Evolutionary conservation across 2,329 filamentous ascomycete genomes (phyloP), one percentile per base, ranked within the genome.

Genomic region (Parastagonospora avenae): DNA sequence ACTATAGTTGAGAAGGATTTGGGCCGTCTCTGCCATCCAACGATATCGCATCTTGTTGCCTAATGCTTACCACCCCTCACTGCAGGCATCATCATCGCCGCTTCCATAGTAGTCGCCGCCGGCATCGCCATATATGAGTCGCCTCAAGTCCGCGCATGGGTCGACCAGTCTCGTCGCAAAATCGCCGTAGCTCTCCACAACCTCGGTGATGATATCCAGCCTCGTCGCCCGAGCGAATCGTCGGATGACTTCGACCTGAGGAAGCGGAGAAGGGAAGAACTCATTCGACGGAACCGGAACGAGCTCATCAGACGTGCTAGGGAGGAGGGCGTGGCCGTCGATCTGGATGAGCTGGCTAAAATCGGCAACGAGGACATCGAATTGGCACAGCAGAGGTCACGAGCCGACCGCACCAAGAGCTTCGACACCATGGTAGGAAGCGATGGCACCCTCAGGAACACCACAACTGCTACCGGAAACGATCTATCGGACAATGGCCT

Each of bases 51-150:
- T n/a, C 14, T 36, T 8, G 11, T n/a, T 14, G 9, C 33, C 33
- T 11, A 8, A 15, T 15, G 9, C 16, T 66, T 71, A 68, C 70
- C 60, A 60, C 60, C 42, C 62, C 62, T 30, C 49, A 64, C 50
- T 38, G 62, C 68, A 87, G 85, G 84, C 65, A 79, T 86, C 57
- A 82, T 88, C 55, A 81, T 87, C 59, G 83, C 82, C 41, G 79
- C 85, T 55, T 82, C 82, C 37, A 78, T 87, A 35, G 75, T 87
- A 48, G 80, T 86, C 45, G 85, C 85, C 53, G 83, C 85, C 14
- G 82, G 84, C 10, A 79, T 86, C 43, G 85, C 85, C 45, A 80
- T 85, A 39, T 85, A 86, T 70, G 82, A 87, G 67, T 85, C 81
- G 35, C 85, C 85, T 1, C 81, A 86, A 64, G 78, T 87, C 51